phyloP scores from a whole-genome alignment of 805 yeast genomes.

The Wickerhamiella lipophila region DNA sequence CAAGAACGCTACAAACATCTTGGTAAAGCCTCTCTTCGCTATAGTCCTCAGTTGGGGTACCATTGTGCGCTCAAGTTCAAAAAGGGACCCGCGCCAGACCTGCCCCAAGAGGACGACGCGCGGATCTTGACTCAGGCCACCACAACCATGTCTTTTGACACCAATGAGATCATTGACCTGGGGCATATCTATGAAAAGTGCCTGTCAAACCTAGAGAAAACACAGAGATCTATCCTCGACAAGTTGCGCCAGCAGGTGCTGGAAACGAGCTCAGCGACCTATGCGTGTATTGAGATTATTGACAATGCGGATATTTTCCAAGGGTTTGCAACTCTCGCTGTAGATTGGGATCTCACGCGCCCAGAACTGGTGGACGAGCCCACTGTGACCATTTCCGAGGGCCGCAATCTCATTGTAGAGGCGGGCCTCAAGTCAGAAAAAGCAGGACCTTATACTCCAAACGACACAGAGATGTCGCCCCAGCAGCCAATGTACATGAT shows the following conservation, averaged over 20 bases:
- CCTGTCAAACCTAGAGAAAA: constrained; percentile 37
- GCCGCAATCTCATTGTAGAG: constrained; percentile 83
- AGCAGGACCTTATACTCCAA: constrained; percentile 39
- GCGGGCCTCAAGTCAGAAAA: constrained; percentile 39
- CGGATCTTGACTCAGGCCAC: background rate
- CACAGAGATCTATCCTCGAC: constrained; percentile 44
- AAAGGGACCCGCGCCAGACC: background rate
- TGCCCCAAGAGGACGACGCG: background rate
- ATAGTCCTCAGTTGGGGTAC: constrained; percentile 1
- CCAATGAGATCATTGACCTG: constrained; percentile 26
- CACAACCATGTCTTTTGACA: background rate
- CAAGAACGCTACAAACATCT: background rate
- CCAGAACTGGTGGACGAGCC: constrained; percentile 48
- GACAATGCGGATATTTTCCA: constrained; percentile 62
- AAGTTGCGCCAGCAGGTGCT: constrained; percentile 38
- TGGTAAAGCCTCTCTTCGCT: background rate
- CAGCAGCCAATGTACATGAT: constrained; percentile 40
- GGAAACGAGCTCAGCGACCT: constrained; percentile 33
- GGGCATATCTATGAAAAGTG: constrained; percentile 38
- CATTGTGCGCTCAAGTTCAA: constrained; percentile 2
- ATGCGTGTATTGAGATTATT: constrained; percentile 38
- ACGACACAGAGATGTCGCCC: constrained; percentile 29
- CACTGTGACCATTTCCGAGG: constrained; percentile 41
- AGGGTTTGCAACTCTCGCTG: constrained; percentile 60
- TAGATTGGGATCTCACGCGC: constrained; percentile 51